Evolutionary conservation across 2,329 filamentous ascomycete species (phyloP), one percentile per base, ranked within the genome.

Genomic region (Botrytis pseudocinerea): DNA sequence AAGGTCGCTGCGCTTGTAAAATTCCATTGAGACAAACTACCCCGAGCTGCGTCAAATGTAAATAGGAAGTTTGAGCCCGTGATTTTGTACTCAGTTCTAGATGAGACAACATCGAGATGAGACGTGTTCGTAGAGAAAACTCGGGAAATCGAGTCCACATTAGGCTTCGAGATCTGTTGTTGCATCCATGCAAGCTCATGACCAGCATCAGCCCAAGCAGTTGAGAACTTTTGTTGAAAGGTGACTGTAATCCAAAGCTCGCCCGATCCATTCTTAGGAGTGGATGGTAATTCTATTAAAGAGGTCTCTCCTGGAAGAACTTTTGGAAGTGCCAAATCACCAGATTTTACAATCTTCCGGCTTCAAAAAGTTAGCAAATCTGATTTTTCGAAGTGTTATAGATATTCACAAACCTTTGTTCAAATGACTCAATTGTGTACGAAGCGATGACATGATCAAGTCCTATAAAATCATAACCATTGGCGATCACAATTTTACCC

Each of bases 111-210:
- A 40, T 71, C 68, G n/a, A 73, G 73, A 63, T 46, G 35, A 68
- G 66, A 48, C 51, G 71, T 66, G 46, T 73, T 71, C 35, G 38
- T 77, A 73, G 63, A 75, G 63, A 6, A 82, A 75, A 6, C 74
- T 74, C 3, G 62, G n/a, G 66, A 73, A 32, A 72, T 32, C 10
- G 18, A n/a, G n/a, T 46, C 28, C n/a, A 44, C 4, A 28, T 10
- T 66, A 42, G 64, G 62, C 75, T 71, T 60, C 75, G 72, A 32
- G 76, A 77, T 22, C 75, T 76, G 42, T 51, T 59, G 32, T 73
- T 90, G 87, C 64, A 82, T 82, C 85, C 87, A 89, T 5, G 87
- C 87, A 38, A 90, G 80, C 75, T 88, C 87, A 74, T 90, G 86
- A 0, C 86, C 84, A 1, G 82, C 78, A 0, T 85, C 78, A 46